These are phyloP conservation scores for Ogataea angusta DNA, from an alignment of 805 yeast species.

Conservation along the genomic window DNA sequence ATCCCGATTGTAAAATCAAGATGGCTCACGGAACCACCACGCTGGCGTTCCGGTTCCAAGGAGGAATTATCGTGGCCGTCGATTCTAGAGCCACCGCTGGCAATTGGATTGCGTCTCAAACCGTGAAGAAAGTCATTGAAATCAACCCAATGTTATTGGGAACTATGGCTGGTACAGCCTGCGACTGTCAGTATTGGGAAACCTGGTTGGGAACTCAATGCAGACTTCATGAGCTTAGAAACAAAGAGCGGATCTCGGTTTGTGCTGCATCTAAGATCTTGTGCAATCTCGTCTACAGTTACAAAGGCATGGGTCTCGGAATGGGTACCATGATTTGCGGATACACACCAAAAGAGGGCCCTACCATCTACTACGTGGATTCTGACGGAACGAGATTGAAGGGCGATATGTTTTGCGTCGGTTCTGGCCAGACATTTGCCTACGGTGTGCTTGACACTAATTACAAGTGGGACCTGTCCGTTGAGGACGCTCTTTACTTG, in stretches of 20 bases:
- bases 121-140: slow-evolving; percentile 95
- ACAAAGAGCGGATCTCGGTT: slow-evolving; percentile 91
- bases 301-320: slow-evolving; percentile 97
- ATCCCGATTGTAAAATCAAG: slow-evolving; percentile 92
- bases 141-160: slow-evolving; percentile 94
- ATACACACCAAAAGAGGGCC: slow-evolving; percentile 91
- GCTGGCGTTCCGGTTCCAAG: slow-evolving; percentile 91
- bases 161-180: slow-evolving; percentile 99
- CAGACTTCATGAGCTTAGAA: slow-evolving; percentile 88
- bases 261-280: slow-evolving; percentile 96
- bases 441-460: slow-evolving; percentile 96
- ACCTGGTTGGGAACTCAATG: slow-evolving; percentile 98
- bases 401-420: slow-evolving; percentile 95
- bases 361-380: slow-evolving; percentile 93
- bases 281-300: slow-evolving; percentile 83
- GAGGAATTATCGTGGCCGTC: slow-evolving; percentile 93
- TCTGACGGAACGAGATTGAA: slow-evolving; percentile 94
- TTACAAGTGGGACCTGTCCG: slow-evolving; percentile 85
- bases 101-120: slow-evolving; percentile 95
- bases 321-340: slow-evolving; percentile 99
- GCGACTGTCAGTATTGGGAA: slow-evolving; percentile 99
- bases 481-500: slow-evolving; percentile 89
- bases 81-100: slow-evolving; percentile 99
- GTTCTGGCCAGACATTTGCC: slow-evolving; percentile 99
- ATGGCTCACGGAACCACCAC: slow-evolving; percentile 99